Evolutionary conservation across 2,329 filamentous ascomycete species (phyloP).

Genomic region (Thielaviopsis musarum): DNA sequence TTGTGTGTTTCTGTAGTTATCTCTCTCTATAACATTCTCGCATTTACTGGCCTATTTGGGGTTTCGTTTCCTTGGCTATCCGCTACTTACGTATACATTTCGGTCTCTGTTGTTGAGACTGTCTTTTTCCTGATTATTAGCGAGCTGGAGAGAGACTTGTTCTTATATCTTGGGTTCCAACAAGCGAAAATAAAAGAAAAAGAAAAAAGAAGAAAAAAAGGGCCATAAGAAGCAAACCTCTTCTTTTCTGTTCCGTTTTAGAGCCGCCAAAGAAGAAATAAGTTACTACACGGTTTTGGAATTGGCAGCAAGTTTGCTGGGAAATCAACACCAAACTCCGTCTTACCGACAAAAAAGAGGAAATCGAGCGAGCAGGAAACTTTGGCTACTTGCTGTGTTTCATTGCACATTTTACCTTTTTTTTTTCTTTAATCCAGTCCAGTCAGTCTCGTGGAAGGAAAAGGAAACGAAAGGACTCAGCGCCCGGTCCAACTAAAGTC

Average conservation of each 20-base stretch:
- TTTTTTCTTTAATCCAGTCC: background rate
- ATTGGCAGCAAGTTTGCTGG: background rate
- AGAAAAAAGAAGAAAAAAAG: background rate
- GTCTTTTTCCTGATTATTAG: background rate
- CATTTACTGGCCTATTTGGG: background rate
- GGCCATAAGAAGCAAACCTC: too few relatives aligned
- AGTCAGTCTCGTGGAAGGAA: background rate
- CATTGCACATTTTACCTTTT: background rate
- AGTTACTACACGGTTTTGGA: background rate
- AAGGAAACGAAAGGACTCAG: background rate
- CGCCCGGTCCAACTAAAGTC: background rate
- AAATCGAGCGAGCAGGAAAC: background rate
- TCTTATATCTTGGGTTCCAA: background rate
- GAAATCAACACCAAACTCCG: background rate
- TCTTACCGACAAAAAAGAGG: background rate
- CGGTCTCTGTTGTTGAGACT: background rate
- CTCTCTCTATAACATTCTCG: background rate
- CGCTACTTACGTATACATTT: background rate
- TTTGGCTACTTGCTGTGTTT: background rate
- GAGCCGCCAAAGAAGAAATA: background rate
- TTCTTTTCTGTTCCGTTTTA: background rate
- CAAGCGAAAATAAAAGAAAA: background rate
- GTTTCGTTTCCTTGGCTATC: background rate
- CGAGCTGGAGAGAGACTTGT: background rate
- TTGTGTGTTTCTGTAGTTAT: background rate